Percentiles rank a stretch among this genome's conserved stretches.
phyloP scores from a whole-genome alignment of 306 rosid species.

The Dryas alaskensis region DNA sequence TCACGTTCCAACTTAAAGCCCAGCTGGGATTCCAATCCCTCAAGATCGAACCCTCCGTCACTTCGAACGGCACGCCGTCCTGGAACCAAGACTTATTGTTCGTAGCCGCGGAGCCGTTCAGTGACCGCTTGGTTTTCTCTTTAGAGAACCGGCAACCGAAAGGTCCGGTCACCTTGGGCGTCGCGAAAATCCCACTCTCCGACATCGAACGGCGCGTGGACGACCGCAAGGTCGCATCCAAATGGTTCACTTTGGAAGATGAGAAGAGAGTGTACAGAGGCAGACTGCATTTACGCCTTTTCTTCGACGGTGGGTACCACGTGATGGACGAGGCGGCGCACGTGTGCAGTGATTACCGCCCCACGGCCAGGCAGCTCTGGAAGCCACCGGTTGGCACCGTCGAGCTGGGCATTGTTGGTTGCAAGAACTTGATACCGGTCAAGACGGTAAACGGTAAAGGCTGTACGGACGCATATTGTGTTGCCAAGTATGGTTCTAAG shows the following conservation, averaged over 20 bases:
- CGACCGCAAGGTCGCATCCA: conserved; percentile 61
- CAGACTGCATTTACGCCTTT: conserved; percentile 60
- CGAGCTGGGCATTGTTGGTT: conserved; percentile 68
- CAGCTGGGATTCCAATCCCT: conserved; percentile 66
- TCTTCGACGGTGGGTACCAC: conserved; percentile 90
- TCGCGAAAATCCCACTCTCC: conserved; percentile 41
- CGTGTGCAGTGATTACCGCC: conserved; percentile 81
- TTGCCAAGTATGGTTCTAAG: conserved; percentile 79
- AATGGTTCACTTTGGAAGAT: conserved; percentile 61
- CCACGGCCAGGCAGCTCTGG: conserved; percentile 92
- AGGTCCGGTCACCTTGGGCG: conserved; percentile 34
- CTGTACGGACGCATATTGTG: conserved; percentile 68
- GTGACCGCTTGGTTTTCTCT: conserved; percentile 41
- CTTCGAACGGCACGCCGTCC: conserved; percentile 39
- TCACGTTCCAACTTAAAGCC: conserved; percentile 50
- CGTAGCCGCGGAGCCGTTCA: conserved; percentile 71
- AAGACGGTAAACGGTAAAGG: conserved; percentile 59
- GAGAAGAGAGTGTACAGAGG: conserved; percentile 48
- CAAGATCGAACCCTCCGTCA: conserved; percentile 36
- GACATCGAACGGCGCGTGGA: conserved; percentile 73
- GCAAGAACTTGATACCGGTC: conserved; percentile 67
- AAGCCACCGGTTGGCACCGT: conserved; percentile 67
- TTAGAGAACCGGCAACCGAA: conserved; percentile 56
- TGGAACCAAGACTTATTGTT: conserved; percentile 84
- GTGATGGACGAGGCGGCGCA: conserved; percentile 91